Evolutionary conservation across 2,329 filamentous ascomycete genomes (phyloP), one percentile per base, ranked within the genome.

Genomic region (Penicillium sp.): DNA sequence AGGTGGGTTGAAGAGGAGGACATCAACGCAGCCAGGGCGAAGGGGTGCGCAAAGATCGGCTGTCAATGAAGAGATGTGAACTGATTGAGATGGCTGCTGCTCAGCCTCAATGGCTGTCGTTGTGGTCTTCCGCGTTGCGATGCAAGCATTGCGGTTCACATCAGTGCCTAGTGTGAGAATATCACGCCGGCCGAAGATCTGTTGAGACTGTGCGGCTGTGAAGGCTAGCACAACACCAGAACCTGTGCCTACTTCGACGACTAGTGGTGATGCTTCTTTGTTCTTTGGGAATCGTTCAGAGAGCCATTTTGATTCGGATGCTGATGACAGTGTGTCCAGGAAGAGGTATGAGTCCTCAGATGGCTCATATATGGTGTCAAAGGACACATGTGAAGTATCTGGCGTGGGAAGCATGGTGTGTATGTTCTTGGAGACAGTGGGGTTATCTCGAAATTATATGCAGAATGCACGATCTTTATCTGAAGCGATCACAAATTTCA

Each of bases 151-250:
- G 30, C 80, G 80, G 71, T 96, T 97, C 65, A 97, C 84, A 76
- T 99, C 94, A 53, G 91, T 82, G 14, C 89, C 91, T 3, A 91
- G 76, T 0, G 89, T 85, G 49, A 96, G 77, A 46, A 95, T 75
- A 67, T 86, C 80, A 11, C 75, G 68, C n/a, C 85, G 84, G 40
- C 88, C 89, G 67, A 99, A 89, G 54, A 97, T 86, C 11, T 76
- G 72, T 12, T 76, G 60, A 0, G 91, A 84, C 69, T 97, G 87
- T 14, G 90, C 90, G 56, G 88, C 85, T 47, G 90, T 78, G 74
- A 99, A 99, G 53, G 88, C 90, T 38, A 97, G 81, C n/a, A 99
- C 89, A 11, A 99, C 89, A 57, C 94, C 94, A 0, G 93, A 97
- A 52, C 94, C 94, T 0, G 90, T 88, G 53, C 94, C 94, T 60